Conservation (phyloP, 257 asterid species). For the Ophiorrhiza pumila region DNA sequence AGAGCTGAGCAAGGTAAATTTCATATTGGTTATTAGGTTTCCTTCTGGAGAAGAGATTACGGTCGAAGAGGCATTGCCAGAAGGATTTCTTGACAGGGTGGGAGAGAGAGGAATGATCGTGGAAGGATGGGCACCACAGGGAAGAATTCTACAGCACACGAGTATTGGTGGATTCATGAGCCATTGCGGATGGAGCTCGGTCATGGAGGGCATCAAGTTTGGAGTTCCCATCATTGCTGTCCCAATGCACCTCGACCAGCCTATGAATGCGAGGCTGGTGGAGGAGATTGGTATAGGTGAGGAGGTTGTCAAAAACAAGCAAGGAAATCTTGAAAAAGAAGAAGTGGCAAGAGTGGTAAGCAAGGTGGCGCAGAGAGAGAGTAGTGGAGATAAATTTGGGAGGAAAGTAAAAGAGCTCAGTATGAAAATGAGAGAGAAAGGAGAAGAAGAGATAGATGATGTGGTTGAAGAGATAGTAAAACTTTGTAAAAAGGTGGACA, state of each 20-base stretch:
- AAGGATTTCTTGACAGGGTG: constrained; percentile 40
- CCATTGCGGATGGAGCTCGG: constrained; percentile 69
- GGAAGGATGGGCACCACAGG: constrained; percentile 59
- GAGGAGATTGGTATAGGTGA: constrained; percentile 48
- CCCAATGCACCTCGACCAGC: constrained; percentile 72
- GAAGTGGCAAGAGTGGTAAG: constrained; percentile 43
- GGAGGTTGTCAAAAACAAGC: constrained; percentile 42
- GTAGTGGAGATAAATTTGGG: constrained; percentile 31
- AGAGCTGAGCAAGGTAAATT: constrained; percentile 48
- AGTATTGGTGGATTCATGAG: constrained; percentile 59
- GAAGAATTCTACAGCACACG: constrained; percentile 37
- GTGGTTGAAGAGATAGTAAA: constrained; percentile 42
- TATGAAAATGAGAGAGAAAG: constrained; percentile 31
- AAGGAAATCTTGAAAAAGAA: constrained; percentile 34
- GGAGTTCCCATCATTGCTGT: constrained; percentile 53
- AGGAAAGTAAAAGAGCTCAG: constrained; percentile 30
- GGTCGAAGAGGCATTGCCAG: constrained; percentile 31
- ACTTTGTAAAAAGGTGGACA: constrained; percentile 30
- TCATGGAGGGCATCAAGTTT: constrained; percentile 43
- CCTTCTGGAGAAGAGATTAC: constrained; percentile 21
- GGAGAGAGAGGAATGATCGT: constrained; percentile 43
- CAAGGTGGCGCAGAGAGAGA: constrained; percentile 36
- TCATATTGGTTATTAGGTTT: constrained; percentile 59
- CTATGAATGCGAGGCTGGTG: constrained; percentile 55
- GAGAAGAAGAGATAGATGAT: constrained; percentile 38